These are phyloP conservation scores for Pseudopithomyces maydicus DNA, from an alignment of 2,329 filamentous ascomycete genomes.

Conservation along the genomic window DNA sequence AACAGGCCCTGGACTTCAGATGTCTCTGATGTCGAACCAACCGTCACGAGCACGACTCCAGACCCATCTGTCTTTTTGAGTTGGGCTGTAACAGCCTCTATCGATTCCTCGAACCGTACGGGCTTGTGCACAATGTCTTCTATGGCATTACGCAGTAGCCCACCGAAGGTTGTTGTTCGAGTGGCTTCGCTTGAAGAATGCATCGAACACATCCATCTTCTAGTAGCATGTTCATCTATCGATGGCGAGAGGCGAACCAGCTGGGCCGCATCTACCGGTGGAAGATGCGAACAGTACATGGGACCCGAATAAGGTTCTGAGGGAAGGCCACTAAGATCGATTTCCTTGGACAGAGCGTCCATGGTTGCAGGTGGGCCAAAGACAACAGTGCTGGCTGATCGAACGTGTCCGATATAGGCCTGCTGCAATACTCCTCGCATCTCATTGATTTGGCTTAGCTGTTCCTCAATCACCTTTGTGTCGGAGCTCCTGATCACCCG, in stretches of 20 bases:
- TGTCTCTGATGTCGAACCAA: background rate
- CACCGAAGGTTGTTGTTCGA: background rate
- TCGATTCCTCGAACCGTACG: background rate
- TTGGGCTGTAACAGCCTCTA: background rate
- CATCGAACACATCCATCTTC: background rate
- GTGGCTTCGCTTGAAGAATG: background rate
- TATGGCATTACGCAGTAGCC: background rate
- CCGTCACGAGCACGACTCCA: background rate
- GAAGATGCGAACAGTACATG: background rate
- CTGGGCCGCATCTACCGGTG: background rate
- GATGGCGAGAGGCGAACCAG: background rate
- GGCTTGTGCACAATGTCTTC: background rate
- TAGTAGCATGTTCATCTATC: background rate
- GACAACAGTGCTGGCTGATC: background rate
- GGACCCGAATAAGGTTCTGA: background rate
- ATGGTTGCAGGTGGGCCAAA: background rate
- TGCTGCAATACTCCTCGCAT: background rate
- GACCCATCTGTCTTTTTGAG: background rate
- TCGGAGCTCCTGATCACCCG: background rate
- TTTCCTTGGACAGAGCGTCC: background rate
- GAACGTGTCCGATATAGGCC: background rate
- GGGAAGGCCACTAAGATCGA: background rate
- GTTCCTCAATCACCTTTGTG: background rate
- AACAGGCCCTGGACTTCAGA: background rate
- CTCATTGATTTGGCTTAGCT: background rate